A percentile compares a stretch with the other conserved stretches of the same genome.
These are phyloP conservation scores for Lachancea kluyveri DNA, from an alignment of 805 yeast species.

Conservation along the genomic window DNA sequence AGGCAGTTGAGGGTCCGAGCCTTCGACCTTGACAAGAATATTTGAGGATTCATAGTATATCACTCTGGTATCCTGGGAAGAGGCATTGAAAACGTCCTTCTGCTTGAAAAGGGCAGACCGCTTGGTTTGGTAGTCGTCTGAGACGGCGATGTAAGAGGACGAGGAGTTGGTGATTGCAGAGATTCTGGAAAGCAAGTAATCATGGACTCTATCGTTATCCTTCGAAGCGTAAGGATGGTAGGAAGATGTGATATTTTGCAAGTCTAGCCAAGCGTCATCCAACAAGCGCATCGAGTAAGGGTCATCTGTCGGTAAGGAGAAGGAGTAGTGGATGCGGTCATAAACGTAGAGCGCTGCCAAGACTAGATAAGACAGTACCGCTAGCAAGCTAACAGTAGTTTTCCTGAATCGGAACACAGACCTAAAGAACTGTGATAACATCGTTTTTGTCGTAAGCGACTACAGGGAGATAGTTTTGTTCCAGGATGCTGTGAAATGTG, in stretches of 20 bases:
- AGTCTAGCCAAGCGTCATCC: constrained; percentile 55
- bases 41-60: constrained; percentile 81
- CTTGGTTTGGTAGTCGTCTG: constrained; percentile 33
- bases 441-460: constrained; percentile 2
- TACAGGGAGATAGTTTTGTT: too few species aligned
- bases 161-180: constrained; percentile 26
- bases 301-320: constrained; percentile 31
- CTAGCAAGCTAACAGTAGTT: constrained; percentile 56
- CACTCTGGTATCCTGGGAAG: constrained; percentile 39
- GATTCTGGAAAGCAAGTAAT: constrained; percentile 47
- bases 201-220: constrained; percentile 72
- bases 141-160: constrained; percentile 23
- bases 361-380: constrained; percentile 40
- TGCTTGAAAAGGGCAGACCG: constrained; percentile 46
- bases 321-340: constrained; percentile 14
- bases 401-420: constrained; percentile 65
- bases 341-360: constrained; percentile 35
- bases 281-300: constrained; percentile 33
- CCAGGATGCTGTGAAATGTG: too few species aligned
- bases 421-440: constrained; percentile 30
- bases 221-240: constrained; percentile 78
- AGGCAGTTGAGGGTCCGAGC: constrained; percentile 49
- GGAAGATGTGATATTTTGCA: constrained; percentile 58
- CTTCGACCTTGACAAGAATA: constrained; percentile 68
- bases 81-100: constrained; percentile 40